phyloP scores from a whole-genome alignment of 108 stramenopile genomes.

The Epipyxis sp. region DNA sequence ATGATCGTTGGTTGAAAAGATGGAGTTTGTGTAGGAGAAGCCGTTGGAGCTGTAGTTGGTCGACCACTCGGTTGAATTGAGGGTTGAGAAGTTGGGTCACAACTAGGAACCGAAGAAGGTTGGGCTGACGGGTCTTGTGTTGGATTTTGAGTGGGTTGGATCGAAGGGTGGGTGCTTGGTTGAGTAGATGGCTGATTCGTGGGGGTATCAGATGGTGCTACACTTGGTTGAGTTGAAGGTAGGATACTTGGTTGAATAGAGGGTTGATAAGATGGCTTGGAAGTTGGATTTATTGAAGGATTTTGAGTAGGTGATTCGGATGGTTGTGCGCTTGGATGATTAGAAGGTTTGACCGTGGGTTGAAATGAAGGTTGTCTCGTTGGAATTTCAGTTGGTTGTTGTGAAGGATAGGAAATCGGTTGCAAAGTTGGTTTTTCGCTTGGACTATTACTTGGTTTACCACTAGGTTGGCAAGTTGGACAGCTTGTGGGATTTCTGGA shows the following conservation, averaged over 20 bases:
- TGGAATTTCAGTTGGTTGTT: neutral
- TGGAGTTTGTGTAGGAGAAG: too few relatives aligned
- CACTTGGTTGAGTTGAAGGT: neutral
- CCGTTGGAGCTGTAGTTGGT: too few relatives aligned
- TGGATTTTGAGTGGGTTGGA: neutral
- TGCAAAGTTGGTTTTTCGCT: too few relatives aligned
- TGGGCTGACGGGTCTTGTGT: slow-evolving; percentile 2
- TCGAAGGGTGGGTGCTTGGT: slow-evolving; percentile 2
- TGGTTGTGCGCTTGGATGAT: neutral
- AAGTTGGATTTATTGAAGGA: neutral
- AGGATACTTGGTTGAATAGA: neutral
- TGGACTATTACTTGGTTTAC: too few relatives aligned
- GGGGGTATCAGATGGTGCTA: neutral
- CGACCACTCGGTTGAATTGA: neutral
- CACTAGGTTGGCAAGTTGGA: too few relatives aligned
- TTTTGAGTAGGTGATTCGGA: neutral
- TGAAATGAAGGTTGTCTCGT: neutral
- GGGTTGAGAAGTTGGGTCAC: slow-evolving; percentile 3
- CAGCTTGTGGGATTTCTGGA: too few relatives aligned
- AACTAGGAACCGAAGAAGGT: slow-evolving; percentile 4
- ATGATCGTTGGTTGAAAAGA: too few relatives aligned
- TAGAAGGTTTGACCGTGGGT: neutral
- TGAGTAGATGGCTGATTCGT: neutral
- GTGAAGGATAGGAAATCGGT: too few relatives aligned
- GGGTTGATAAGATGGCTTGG: neutral